These are phyloP conservation scores for Fistulifera solaris DNA, from an alignment of 108 stramenopile genomes.

Conservation along the genomic window DNA sequence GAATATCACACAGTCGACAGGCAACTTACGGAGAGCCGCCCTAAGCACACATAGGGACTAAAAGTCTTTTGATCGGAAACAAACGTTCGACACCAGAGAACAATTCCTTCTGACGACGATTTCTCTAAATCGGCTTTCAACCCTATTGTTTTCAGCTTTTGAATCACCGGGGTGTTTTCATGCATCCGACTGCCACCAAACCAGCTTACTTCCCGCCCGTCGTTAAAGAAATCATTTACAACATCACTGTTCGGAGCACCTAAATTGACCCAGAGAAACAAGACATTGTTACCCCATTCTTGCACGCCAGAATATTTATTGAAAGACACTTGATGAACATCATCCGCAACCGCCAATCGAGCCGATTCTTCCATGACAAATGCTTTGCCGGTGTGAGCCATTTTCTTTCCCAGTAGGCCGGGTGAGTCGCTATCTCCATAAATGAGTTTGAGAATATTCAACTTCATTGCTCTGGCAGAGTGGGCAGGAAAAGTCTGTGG, in stretches of 20 bases:
- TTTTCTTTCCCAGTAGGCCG: conserved; percentile 33
- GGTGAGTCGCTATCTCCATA: conserved; percentile 3
- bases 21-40: conserved; percentile 20
- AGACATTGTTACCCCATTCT: conserved; percentile 50
- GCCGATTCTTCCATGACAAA: conserved; percentile 45
- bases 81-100: conserved; percentile 66
- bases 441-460: conserved; percentile 27
- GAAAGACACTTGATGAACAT: conserved; percentile 38
- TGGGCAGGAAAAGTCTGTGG: conserved; percentile 17
- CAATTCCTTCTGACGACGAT: conserved; percentile 19
- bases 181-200: conserved; percentile 69
- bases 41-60: conserved; percentile 42
- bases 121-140: conserved; percentile 2
- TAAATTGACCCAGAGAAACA: conserved; percentile 70
- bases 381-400: conserved; percentile 49
- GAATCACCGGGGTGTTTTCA: conserved; percentile 51
- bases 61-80: conserved; percentile 22
- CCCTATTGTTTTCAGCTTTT: conserved; percentile 13
- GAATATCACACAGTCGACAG: no score
- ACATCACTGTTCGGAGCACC: conserved; percentile 19
- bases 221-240: conserved; percentile 51
- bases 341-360: conserved; percentile 3
- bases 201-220: conserved; percentile 53
- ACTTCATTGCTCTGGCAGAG: conserved; percentile 41
- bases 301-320: conserved; percentile 80